phyloP scores from a whole-genome alignment of 2,329 filamentous ascomycete genomes.

The Podosphaera xanthii region DNA sequence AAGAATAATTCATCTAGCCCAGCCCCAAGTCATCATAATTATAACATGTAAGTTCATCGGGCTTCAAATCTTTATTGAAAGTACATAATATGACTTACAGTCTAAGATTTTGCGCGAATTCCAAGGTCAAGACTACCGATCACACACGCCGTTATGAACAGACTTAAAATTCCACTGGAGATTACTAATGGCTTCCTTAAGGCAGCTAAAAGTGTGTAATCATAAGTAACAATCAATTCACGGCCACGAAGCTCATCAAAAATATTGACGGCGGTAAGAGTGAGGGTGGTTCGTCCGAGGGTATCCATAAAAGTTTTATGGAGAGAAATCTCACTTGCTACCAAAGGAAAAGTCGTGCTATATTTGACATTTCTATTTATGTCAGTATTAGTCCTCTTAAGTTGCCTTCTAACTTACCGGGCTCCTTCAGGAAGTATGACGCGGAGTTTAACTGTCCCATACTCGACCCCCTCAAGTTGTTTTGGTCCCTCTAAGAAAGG shows the following conservation, averaged over 20 bases:
- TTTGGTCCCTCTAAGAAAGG: slow-evolving; percentile 87
- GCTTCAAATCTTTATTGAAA: too few species aligned
- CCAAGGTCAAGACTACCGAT: slow-evolving; percentile 27
- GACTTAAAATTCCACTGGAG: slow-evolving; percentile 45
- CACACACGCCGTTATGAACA: slow-evolving; percentile 54
- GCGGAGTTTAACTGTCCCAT: slow-evolving; percentile 56
- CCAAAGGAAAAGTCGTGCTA: slow-evolving; percentile 49
- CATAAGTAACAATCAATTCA: slow-evolving; percentile 68
- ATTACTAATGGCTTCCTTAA: slow-evolving; percentile 75
- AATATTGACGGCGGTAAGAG: slow-evolving; percentile 61
- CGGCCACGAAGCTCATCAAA: slow-evolving; percentile 77
- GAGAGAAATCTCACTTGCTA: slow-evolving; percentile 33
- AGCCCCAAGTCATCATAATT: too few species aligned
- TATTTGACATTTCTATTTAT: slow-evolving; percentile 51
- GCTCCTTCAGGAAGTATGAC: slow-evolving; percentile 83
- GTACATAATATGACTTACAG: neutral
- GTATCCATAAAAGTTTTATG: slow-evolving; percentile 90
- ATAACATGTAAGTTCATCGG: too few species aligned
- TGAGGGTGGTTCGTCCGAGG: slow-evolving; percentile 61
- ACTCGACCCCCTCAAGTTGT: slow-evolving; percentile 65
- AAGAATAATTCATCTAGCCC: too few species aligned
- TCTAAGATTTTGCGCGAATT: slow-evolving; percentile 12
- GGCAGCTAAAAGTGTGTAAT: slow-evolving; percentile 50
- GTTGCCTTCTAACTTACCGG: slow-evolving; percentile 32
- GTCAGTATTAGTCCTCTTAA: neutral